These are phyloP conservation scores for Pinus taeda DNA, from an alignment of 75 land plant genomes.

Conservation along the genomic window DNA sequence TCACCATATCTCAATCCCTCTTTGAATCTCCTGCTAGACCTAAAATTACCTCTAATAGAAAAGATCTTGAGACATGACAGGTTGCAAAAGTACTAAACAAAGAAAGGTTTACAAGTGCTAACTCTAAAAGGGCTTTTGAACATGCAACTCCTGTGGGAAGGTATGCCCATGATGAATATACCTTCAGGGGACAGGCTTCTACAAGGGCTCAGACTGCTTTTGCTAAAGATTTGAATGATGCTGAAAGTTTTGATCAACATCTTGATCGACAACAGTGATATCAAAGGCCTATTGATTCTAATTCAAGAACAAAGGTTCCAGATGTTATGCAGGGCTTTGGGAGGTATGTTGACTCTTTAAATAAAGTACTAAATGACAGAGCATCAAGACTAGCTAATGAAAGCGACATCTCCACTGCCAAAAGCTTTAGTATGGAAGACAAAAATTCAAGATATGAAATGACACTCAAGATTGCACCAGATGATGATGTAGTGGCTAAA, in stretches of 20 bases:
- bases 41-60: neutral
- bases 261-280: conserved; percentile 8
- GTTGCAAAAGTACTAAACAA: neutral
- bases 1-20: neutral
- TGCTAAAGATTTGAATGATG: conserved; percentile 1
- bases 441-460: too few relatives aligned
- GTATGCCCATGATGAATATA: neutral
- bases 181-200: neutral
- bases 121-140: neutral
- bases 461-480: too few relatives aligned
- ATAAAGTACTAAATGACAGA: too few relatives aligned
- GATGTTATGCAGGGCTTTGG: conserved; percentile 15
- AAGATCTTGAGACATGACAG: neutral
- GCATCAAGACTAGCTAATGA: too few relatives aligned
- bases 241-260: neutral
- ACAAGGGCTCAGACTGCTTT: neutral
- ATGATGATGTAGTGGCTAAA: too few relatives aligned
- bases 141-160: conserved; percentile 3
- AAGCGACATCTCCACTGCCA: too few relatives aligned
- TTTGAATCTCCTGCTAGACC: neutral
- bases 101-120: neutral
- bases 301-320: neutral
- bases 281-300: conserved; percentile 15
- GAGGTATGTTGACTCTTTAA: neutral
- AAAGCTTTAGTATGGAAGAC: neutral